Conservation (phyloP, 208 protist species). For the Leishmania turanica region DNA sequence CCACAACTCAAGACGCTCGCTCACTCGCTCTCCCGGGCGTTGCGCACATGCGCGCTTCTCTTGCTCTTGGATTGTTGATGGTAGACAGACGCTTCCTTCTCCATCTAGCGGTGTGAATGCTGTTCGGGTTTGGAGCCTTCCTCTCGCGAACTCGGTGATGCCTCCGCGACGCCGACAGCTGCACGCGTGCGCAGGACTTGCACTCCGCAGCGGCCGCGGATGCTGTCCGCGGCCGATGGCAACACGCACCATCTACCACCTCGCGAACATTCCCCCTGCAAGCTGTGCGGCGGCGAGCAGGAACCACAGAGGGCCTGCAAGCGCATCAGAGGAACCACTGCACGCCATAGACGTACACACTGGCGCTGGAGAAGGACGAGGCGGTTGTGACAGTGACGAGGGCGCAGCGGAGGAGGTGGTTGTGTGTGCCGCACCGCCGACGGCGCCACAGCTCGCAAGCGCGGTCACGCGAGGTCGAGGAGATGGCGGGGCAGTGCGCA, state of each 20-base stretch:
- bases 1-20: not conserved
- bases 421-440: not conserved
- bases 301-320: not conserved
- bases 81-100: not conserved
- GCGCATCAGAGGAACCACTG: not conserved
- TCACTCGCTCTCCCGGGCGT: not conserved
- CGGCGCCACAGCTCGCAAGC: not conserved
- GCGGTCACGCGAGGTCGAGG: not conserved
- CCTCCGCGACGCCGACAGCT: constrained; percentile 1
- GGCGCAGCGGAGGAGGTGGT: not conserved
- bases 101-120: not conserved
- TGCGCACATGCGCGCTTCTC: not conserved
- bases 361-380: not conserved
- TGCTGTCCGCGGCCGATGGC: not conserved
- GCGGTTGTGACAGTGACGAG: not conserved
- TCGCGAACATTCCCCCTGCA: not conserved
- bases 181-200: constrained; percentile 3
- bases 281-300: not conserved
- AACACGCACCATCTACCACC: constrained; percentile 2
- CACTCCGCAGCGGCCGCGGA: not conserved
- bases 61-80: not conserved
- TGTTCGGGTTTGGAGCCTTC: not conserved
- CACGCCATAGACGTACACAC: not conserved
- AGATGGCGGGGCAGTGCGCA: not conserved
- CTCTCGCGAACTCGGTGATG: not conserved